phyloP scores from a whole-genome alignment of 495 filamentous ascomycete genomes.

The Penicillium mononematosum region DNA sequence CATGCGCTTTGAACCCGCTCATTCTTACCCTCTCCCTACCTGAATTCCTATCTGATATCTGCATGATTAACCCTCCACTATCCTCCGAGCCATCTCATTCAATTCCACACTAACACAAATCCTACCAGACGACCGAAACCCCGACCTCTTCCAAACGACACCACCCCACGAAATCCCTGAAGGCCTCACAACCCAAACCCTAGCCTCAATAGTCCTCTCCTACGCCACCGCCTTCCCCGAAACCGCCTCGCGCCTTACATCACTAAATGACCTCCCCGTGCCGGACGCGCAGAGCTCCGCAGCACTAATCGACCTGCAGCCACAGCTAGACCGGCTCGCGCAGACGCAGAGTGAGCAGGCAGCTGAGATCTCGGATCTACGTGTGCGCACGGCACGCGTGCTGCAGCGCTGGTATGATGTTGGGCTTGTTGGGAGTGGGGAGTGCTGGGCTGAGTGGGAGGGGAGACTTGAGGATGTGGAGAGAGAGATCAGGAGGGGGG shows the following conservation, averaged over 20 bases:
- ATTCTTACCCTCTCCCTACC: neutral
- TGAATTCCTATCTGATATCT: neutral
- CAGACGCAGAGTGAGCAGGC: constrained; percentile 67
- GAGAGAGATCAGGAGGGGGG: constrained; percentile 58
- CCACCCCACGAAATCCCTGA: constrained; percentile 39
- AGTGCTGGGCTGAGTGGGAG: constrained; percentile 74
- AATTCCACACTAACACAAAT: constrained; percentile 14
- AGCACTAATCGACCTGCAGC: constrained; percentile 64
- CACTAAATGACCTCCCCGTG: constrained; percentile 72
- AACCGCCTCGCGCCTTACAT: constrained; percentile 75
- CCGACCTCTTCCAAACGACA: constrained; percentile 55
- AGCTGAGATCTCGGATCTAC: constrained; percentile 66
- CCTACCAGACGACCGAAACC: constrained; percentile 52
- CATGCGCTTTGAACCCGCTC: neutral
- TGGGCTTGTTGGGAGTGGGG: constrained; percentile 63
- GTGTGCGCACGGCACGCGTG: constrained; percentile 68
- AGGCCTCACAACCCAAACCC: constrained; percentile 42
- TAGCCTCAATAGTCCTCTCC: constrained; percentile 69
- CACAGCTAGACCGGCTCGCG: constrained; percentile 67
- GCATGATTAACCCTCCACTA: neutral
- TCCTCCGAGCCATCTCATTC: neutral
- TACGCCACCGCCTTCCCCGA: constrained; percentile 71
- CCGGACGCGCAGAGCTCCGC: constrained; percentile 68
- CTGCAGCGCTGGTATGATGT: constrained; percentile 80
- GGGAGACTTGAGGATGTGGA: constrained; percentile 66